Evolutionary conservation across 192 early-diverging fungal genomes (phyloP).

Genomic region (Nowakowskiella sp.): DNA sequence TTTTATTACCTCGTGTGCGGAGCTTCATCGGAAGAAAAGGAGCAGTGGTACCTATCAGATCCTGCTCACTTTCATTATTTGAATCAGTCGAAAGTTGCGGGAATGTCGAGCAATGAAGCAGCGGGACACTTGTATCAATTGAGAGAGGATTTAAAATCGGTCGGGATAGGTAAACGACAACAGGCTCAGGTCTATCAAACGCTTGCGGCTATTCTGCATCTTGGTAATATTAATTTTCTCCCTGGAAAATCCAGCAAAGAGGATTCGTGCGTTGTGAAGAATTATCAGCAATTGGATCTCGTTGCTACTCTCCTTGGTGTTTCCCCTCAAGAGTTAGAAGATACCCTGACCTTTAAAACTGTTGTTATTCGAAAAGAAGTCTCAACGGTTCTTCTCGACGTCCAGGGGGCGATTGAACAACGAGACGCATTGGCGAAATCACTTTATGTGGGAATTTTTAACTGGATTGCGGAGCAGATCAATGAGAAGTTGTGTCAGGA

Average conservation of each 20-base stretch:
- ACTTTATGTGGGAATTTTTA: slow-evolving; percentile 82
- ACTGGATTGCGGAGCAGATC: slow-evolving; percentile 86
- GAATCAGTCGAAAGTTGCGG: slow-evolving; percentile 14
- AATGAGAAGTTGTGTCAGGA: slow-evolving; percentile 72
- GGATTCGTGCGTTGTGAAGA: slow-evolving; percentile 68
- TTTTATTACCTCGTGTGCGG: slow-evolving; percentile 93
- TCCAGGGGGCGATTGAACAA: slow-evolving; percentile 64
- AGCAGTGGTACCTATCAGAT: slow-evolving; percentile 52
- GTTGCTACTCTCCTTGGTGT: slow-evolving; percentile 78
- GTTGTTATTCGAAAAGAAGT: slow-evolving; percentile 75
- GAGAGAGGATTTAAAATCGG: slow-evolving; percentile 69
- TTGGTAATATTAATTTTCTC: slow-evolving; percentile 82
- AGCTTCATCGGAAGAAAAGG: slow-evolving; percentile 63
- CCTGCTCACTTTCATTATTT: slow-evolving; percentile 34
- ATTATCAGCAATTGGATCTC: slow-evolving; percentile 61
- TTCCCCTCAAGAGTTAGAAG: slow-evolving; percentile 56
- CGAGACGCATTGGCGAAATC: slow-evolving; percentile 72
- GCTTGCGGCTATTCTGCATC: slow-evolving; percentile 80
- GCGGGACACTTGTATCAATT: slow-evolving; percentile 60
- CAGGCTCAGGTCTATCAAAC: slow-evolving; percentile 74
- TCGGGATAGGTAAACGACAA: slow-evolving; percentile 55
- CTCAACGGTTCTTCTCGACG: slow-evolving; percentile 83
- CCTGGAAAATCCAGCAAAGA: slow-evolving; percentile 56
- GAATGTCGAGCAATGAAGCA: slow-evolving; percentile 47
- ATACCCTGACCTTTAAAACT: slow-evolving; percentile 70